Base-by-base conservation (phyloP, 75 land plant species). In the Cunninghamia lanceolata region DNA sequence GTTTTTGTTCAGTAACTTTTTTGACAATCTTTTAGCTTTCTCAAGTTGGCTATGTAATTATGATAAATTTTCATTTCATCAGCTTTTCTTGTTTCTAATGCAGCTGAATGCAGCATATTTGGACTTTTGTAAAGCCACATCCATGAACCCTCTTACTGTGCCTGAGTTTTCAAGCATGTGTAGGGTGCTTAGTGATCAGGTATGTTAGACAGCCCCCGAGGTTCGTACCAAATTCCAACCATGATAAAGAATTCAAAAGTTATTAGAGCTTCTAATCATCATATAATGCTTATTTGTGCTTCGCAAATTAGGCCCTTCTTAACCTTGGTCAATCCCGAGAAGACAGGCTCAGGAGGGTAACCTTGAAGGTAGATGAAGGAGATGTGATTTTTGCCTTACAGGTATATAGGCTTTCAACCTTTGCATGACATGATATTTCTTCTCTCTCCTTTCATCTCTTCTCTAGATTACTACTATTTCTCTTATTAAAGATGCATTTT, bases 121-220 rank as follows among this genome's bases (percentile, higher is more conserved):
- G 68, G 94, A 96, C 40, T 89, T 95, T 13, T 96, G 99, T 86
- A 98, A 94, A 87, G 80, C 97, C 77, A 86, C 87, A 6, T 85
- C 74, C 56, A 90, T 98, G 81, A 92, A 90, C 71, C 87, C 99
- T 14, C 90, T 91, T 38, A 92, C 96, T 19, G 90, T 77, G 34
- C 78, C 88, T 71, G 99, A 98, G 85, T 92, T 98, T 54, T 92
- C 93, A 52, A 90, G 90, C 76, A 93, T 98, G 88, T 98, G 96
- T 84, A 85, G 89, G 63, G 95, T 94, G 84, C 94, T 98, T 79
- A 87, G 87, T 52, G 99, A 98, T 84, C 99, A 98, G 99, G 99
- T 97, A 75, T 63, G 59, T 6, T 47, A 42, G 53, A 79, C 21
- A 71, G 13, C 6, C 6, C 2, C 43, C 14, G 8, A 66, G 40